These are phyloP conservation scores for Helianthus tuberosus DNA, from an alignment of 129 eudicot species.

Conservation along the genomic window DNA sequence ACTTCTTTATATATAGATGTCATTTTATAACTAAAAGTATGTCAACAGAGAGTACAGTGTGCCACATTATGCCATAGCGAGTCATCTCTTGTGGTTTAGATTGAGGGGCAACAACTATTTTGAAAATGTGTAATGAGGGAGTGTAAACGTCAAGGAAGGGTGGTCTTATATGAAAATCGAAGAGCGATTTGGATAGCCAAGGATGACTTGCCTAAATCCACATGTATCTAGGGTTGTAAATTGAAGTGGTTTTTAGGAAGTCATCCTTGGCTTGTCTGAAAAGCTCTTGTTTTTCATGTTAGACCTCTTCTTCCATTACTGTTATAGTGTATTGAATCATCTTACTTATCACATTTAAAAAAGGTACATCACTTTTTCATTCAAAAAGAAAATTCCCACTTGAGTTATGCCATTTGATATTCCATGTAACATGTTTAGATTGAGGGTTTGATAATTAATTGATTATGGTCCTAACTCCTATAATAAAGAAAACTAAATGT, in stretches of 20 bases:
- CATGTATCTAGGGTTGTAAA: not conserved
- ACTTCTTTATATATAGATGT: conserved; percentile 24
- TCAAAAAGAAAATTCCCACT: not conserved
- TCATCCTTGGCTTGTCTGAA: conserved; percentile 41
- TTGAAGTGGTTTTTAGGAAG: conserved; percentile 42
- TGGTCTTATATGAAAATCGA: conserved; percentile 53
- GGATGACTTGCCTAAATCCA: conserved; percentile 79
- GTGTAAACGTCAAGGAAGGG: conserved; percentile 26
- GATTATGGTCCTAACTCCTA: not conserved
- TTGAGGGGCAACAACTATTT: no score
- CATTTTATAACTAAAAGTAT: conserved; percentile 14
- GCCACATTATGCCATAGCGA: not conserved
- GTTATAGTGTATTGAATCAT: not conserved
- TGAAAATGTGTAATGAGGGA: conserved; percentile 5
- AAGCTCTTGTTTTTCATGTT: conserved; percentile 54
- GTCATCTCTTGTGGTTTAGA: no score
- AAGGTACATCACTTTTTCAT: not conserved
- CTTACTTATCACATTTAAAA: not conserved
- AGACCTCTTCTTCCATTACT: conserved; percentile 43
- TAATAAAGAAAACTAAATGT: not conserved
- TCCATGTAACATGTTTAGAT: not conserved
- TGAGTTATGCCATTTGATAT: not conserved
- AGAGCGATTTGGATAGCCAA: conserved; percentile 64
- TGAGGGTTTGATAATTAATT: not conserved
- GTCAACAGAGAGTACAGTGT: conserved; percentile 10